These are phyloP conservation scores for Suillus cothurnatus DNA, from an alignment of 768 basidiomycete genomes.

Conservation along the genomic window DNA sequence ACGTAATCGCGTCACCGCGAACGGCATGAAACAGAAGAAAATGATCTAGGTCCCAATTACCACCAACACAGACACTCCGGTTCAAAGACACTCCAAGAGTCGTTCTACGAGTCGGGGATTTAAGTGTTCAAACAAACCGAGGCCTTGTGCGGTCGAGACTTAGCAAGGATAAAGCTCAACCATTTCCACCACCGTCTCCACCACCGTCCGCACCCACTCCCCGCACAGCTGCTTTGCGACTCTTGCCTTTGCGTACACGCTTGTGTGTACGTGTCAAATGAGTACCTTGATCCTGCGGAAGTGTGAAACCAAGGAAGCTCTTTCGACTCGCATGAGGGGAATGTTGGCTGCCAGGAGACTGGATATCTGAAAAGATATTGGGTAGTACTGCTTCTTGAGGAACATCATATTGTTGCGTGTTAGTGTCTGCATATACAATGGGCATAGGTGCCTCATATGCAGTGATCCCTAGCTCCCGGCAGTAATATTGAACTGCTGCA, in stretches of 20 bases:
- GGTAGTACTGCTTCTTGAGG: slow-evolving; percentile 1
- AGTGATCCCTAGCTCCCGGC: slow-evolving; percentile 65
- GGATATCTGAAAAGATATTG: slow-evolving; percentile 45
- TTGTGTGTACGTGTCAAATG: slow-evolving; percentile 11
- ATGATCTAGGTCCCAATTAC: not conserved
- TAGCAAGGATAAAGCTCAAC: not conserved
- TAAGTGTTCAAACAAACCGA: not conserved
- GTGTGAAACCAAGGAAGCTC: slow-evolving; percentile 32
- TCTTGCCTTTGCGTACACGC: slow-evolving; percentile 35
- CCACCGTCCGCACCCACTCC: slow-evolving; percentile 29
- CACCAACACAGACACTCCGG: not conserved
- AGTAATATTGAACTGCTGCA: slow-evolving; percentile 75
- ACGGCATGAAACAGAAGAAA: not conserved
- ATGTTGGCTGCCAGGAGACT: slow-evolving; percentile 41
- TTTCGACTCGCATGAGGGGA: slow-evolving; percentile 17
- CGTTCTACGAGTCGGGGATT: not conserved
- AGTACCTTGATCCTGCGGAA: slow-evolving; percentile 22
- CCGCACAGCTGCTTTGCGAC: slow-evolving; percentile 36
- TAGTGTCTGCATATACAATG: slow-evolving; percentile 45
- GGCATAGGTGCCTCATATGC: slow-evolving; percentile 64
- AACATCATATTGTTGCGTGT: slow-evolving; percentile 16
- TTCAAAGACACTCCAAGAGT: not conserved
- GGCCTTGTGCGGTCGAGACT: not conserved
- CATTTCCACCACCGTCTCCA: slow-evolving; percentile 14
- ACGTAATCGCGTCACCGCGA: not conserved